Evolutionary conservation across 2,329 filamentous ascomycete genomes (phyloP).

Genomic region (Aspergillus sp.): DNA sequence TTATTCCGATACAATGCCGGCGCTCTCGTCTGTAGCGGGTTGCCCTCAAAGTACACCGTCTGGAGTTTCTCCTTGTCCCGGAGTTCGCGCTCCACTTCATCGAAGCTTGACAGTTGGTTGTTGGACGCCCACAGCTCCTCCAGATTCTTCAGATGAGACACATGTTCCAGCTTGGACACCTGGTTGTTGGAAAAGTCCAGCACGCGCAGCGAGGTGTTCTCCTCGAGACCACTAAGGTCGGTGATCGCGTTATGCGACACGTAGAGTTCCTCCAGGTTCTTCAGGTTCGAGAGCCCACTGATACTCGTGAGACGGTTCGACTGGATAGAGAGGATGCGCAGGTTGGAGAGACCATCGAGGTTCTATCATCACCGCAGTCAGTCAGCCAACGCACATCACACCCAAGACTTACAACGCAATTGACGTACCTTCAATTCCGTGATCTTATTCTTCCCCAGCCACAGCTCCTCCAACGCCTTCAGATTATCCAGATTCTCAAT

Average conservation of each 20-base stretch:
- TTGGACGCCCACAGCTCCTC: conserved; percentile 95
- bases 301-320: conserved; percentile 87
- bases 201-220: conserved; percentile 68
- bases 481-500: conserved; percentile 82
- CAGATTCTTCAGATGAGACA: conserved; percentile 68
- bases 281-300: conserved; percentile 70
- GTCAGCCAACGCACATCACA: conserved; percentile 9
- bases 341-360: conserved; percentile 71
- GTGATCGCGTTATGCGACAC: conserved; percentile 92
- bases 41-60: conserved; percentile 96
- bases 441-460: conserved; percentile 97
- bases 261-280: conserved; percentile 86
- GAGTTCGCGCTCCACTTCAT: conserved; percentile 75
- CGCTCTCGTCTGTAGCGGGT: conserved; percentile 76
- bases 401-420: neutral
- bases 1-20: conserved; percentile 95
- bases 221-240: conserved; percentile 71
- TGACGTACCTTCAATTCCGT: conserved; percentile 66
- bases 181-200: conserved; percentile 90
- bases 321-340: conserved; percentile 90
- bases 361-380: conserved; percentile 44
- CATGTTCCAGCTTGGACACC: conserved; percentile 71
- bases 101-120: conserved; percentile 77
- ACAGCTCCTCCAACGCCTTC: conserved; percentile 79
- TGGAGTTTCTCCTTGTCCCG: conserved; percentile 75